Evolutionary conservation across 441 rosid species (phyloP).

Genomic region (Syzygium syzygioides): DNA sequence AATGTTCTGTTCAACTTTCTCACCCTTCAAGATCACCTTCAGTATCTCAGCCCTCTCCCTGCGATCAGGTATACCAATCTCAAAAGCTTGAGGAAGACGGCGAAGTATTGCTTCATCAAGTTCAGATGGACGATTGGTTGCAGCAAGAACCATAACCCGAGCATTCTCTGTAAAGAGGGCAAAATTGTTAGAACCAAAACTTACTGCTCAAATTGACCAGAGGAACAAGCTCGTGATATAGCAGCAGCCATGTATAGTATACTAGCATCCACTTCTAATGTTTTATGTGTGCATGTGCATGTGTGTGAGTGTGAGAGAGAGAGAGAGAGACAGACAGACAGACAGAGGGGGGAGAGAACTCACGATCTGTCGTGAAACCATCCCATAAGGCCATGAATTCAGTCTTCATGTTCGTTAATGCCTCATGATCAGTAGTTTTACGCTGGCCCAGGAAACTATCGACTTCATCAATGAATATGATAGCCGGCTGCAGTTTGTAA

Average conservation of each 20-base stretch:
- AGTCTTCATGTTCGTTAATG: constrained; percentile 90
- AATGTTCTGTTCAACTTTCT: constrained; percentile 47
- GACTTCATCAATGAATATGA: constrained; percentile 92
- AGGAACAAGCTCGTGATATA: neutral
- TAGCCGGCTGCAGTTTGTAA: constrained; percentile 92
- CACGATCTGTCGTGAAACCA: constrained; percentile 95
- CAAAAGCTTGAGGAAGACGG: constrained; percentile 94
- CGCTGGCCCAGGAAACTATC: constrained; percentile 98
- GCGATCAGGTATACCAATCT: constrained; percentile 81
- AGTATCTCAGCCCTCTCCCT: constrained; percentile 71
- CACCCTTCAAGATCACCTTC: constrained; percentile 79
- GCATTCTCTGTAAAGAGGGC: constrained; percentile 55
- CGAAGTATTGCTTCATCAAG: constrained; percentile 95
- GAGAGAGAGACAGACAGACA: neutral
- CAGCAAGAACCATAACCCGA: constrained; percentile 96
- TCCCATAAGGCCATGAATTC: constrained; percentile 99
- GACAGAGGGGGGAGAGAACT: constrained; percentile 25
- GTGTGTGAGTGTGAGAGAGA: neutral
- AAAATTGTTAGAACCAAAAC: neutral
- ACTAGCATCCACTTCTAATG: neutral
- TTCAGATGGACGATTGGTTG: constrained; percentile 96
- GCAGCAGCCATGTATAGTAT: neutral
- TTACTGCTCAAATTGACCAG: neutral
- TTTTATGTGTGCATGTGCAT: neutral
- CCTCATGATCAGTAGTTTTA: constrained; percentile 83